phyloP scores from a whole-genome alignment of 805 yeast species.

The fission yeast (Schizosaccharomyces pombe) region ASM294v3 CU329670.1:2032001-2032500 shows the following conservation, averaged over 20 bases:
- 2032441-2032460: constrained; percentile 79
- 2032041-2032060: not conserved
- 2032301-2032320: constrained; percentile 71
- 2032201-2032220: constrained; percentile 20
- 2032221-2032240: constrained; percentile 65
- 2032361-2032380: constrained; percentile 78
- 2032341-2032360: constrained; percentile 68
- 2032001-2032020: not conserved
- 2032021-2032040: constrained; percentile 17
- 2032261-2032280: constrained; percentile 69
- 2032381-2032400: constrained; percentile 61
- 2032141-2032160: constrained; percentile 14
- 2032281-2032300: constrained; percentile 39
- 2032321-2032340: constrained; percentile 70
- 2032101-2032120: constrained; percentile 5
- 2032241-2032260: constrained; percentile 77
- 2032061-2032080: not conserved
- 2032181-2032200: not conserved
- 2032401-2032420: constrained; percentile 58
- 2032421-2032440: constrained; percentile 72
- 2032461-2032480: constrained; percentile 29
- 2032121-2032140: not conserved
- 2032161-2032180: not conserved
- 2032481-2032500: not conserved
- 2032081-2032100: not conserved